Evolutionary conservation across 768 basidiomycete genomes (phyloP).

Genomic region (Amylocystis lapponica): DNA sequence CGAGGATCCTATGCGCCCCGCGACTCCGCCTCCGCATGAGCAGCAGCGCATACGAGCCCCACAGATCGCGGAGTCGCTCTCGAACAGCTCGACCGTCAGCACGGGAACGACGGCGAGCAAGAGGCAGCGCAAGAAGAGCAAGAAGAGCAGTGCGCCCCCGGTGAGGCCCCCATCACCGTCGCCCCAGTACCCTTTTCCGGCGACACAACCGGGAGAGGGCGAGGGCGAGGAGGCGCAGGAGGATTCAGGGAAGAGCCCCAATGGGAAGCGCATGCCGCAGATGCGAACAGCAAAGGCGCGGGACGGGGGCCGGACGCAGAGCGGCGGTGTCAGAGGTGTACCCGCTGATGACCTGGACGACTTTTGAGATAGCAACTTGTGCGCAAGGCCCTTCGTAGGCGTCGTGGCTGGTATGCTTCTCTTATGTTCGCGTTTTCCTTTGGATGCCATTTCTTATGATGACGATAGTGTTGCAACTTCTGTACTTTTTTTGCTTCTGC

Average conservation of each 20-base stretch:
- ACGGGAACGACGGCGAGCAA: slow-evolving; percentile 16
- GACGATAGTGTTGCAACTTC: no score
- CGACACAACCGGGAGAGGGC: slow-evolving; percentile 30
- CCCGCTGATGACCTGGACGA: slow-evolving; percentile 35
- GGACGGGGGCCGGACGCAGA: slow-evolving; percentile 80
- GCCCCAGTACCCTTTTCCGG: slow-evolving; percentile 59
- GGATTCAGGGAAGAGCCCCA: slow-evolving; percentile 5
- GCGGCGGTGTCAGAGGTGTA: slow-evolving; percentile 78
- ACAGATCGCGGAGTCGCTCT: slow-evolving; percentile 13
- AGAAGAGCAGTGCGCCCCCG: slow-evolving; percentile 37
- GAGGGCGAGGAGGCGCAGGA: slow-evolving; percentile 13
- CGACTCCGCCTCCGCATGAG: background rate
- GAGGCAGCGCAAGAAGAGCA: slow-evolving; percentile 27
- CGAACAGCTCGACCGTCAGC: slow-evolving; percentile 17
- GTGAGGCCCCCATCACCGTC: slow-evolving; percentile 12
- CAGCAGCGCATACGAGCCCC: slow-evolving; percentile 1
- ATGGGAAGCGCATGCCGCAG: slow-evolving; percentile 35
- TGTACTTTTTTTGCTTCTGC: no score
- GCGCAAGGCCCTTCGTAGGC: no score
- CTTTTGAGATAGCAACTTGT: no score
- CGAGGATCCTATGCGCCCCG: slow-evolving; percentile 2
- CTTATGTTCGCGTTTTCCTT: no score
- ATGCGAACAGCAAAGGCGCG: slow-evolving; percentile 73
- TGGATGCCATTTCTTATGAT: no score
- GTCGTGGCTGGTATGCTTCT: no score